These are phyloP conservation scores for Apiospora pterosperma DNA, from an alignment of 2,329 filamentous ascomycete genomes.

Conservation along the genomic window DNA sequence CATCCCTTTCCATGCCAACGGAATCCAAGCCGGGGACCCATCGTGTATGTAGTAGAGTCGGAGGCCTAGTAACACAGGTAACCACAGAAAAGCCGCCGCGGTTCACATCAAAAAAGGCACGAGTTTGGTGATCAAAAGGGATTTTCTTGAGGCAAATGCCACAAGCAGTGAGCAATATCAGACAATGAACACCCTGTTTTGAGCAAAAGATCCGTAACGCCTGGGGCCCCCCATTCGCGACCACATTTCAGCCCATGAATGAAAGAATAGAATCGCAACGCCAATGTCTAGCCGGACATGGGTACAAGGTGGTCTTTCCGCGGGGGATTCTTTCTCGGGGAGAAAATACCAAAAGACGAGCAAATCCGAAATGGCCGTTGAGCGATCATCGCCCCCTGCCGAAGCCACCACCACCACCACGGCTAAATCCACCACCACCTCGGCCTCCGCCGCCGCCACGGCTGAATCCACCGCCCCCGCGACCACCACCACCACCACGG, in stretches of 20 bases:
- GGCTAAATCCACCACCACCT: slow-evolving; percentile 38
- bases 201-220: slow-evolving; percentile 10
- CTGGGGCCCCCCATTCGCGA: slow-evolving; percentile 9
- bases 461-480: slow-evolving; percentile 37
- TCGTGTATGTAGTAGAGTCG: neutral
- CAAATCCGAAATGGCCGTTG: neutral
- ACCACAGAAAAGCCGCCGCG: neutral
- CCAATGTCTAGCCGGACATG: slow-evolving; percentile 6
- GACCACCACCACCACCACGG: slow-evolving; percentile 28
- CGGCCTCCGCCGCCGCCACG: slow-evolving; percentile 55
- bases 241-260: slow-evolving; percentile 10
- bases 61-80: neutral
- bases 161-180: neutral
- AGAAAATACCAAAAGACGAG: neutral
- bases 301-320: neutral
- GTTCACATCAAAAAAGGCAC: neutral
- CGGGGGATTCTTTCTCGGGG: neutral
- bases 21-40: neutral
- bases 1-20: neutral
- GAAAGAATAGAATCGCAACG: slow-evolving; percentile 6
- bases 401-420: slow-evolving; percentile 17
- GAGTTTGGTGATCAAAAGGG: neutral
- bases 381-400: slow-evolving; percentile 11
- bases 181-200: slow-evolving; percentile 4
- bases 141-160: neutral